Evolutionary conservation across 352 stramenopile species (phyloP), one percentile per base, ranked within the genome.

Genomic region (Globisporangium lucens): DNA sequence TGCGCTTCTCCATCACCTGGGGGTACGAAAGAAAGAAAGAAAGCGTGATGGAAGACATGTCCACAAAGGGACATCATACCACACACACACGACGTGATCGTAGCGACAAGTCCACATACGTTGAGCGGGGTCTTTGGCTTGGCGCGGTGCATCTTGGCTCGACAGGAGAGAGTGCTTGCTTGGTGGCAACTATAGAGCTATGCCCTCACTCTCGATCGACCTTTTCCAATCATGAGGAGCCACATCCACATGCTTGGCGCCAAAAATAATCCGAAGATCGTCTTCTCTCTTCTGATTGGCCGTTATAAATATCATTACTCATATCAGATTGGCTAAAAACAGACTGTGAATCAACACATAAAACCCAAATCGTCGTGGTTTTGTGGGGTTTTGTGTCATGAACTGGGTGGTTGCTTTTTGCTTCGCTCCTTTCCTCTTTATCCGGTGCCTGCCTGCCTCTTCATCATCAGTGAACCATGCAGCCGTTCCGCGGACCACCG

Each of bases 1-100:
- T 89, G 53, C 76, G 73, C 73, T 90, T 91, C 70, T 94, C 87
- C 80, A 91, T 90, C 51, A 79, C 83, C 85, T 93, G 47, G 13
- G 13, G 13, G 13, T 17, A 13, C 35, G 43, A 9, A 41, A 7
- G 10, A 12, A 17, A 56, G 17, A 51, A 29, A 10, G 1, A 35
- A 3, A 24, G 64, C 35, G 58, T 13, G 12, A 58, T 22, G 29
- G 27, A 6, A 6, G 17, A 17, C 24, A 58, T 22, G 17, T 29
- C 8, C 17, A 12, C 15, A 15, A 33, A 8, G 24, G 17, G 8
- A 55, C 15, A 6, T 20, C 38, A 47, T 3, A 20, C 2, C 36
- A 41, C 36, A 41, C 36, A 41, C 6, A 46, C 24, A 24, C 24
- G 24, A 24, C 24, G 24, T 24, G 36, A 15, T 64, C 24, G 46